Evolutionary conservation across 2,329 filamentous ascomycete species (phyloP), one percentile per base, ranked within the genome.

Genomic region (Hymenoscyphus repandus): DNA sequence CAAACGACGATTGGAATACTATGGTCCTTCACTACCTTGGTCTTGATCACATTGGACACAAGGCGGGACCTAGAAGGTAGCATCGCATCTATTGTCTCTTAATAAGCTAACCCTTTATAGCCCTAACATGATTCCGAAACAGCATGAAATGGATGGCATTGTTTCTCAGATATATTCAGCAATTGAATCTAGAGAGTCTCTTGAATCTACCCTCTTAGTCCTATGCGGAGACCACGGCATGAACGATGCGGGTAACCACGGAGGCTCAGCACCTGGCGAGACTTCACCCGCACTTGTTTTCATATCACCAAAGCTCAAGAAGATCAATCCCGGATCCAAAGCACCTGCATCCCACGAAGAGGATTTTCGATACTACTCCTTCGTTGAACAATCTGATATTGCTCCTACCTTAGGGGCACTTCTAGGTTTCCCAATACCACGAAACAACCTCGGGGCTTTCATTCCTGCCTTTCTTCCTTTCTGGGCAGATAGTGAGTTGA

Each of bases 211-310:
- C 0, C 72, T 99, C 1, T 78, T 99, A 41, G 83, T 99, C 2
- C 71, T 99, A 6, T 90, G 86, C 50, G 93, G 93, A 50, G 95
- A 99, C 62, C 93, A 99, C 66, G 93, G 93, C n/a, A 99, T 99
- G 93, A 99, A 97, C 61, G 92, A 97, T 61, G 93, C 89, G 17
- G 93, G 93, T 2, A 97, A 97, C 60, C 93, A 99, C 66, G 93
- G 93, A 30, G 93, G 92, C 36, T 96, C 92, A 9, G 91, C 91
- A 0, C 81, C 90, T 1, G 92, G 93, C 39, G 93, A 99, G 72
- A 97, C 93, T 1, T 96, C 92, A 1, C 86, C 93, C 0, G 93
- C 93, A 13, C 72, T 99, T 9, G 79, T 96, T 17, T 97, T 99
- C 67, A 80, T 95, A 57, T 93, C 90, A 2, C 90, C 92, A 0